Base-by-base conservation (phyloP, 179 eudicot genomes). In the Spinacia oleracea region DNA sequence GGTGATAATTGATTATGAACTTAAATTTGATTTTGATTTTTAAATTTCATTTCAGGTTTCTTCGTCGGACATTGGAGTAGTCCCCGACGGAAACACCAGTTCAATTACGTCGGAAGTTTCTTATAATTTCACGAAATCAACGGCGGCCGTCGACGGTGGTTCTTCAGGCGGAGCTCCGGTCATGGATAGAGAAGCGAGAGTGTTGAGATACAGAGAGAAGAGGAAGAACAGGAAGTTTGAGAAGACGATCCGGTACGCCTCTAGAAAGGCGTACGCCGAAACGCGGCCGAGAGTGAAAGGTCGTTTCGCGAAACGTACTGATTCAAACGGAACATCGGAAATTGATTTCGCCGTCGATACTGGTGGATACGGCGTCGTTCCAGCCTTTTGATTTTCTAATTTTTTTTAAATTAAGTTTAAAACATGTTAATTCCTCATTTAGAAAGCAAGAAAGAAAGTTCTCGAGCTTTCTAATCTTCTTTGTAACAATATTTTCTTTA, bases 171-270 rank as follows among this genome's bases (percentile, higher is more conserved):
- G 73, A 35, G 79, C 42, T 70, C 78, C 81, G 29, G 85, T 6
- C 25, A 45, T 81, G 25, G 84, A 84, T 48, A 75, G 89, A 71
- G 85, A 77, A 51, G 87, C 87, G 48, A 81, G 85, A 69, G 89
- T 86, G 55, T 55, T 84, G 58, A 70, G 89, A 68, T 86, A 84
- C 87, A 84, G 89, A 18, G 89, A 86, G 78, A 86, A 84, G 82
- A 79, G 85, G 80, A 86, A 86, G 84, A 86, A 86, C 71, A 43
- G 89, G 35, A 86, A 75, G 84, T 86, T 86, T 53, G 81, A 86
- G 87, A 86, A 86, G 80, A 86, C 87, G 32, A 86, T 86, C 40
- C 82, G 87, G 7, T 86, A 86, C 79, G 87, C 89, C 9, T 86
- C 85, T 1, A 71, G 89, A 51, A 86, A 86, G 64, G 89, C 89